Conservation (phyloP, 768 basidiomycete genomes). For the Suillus subluteus region DNA sequence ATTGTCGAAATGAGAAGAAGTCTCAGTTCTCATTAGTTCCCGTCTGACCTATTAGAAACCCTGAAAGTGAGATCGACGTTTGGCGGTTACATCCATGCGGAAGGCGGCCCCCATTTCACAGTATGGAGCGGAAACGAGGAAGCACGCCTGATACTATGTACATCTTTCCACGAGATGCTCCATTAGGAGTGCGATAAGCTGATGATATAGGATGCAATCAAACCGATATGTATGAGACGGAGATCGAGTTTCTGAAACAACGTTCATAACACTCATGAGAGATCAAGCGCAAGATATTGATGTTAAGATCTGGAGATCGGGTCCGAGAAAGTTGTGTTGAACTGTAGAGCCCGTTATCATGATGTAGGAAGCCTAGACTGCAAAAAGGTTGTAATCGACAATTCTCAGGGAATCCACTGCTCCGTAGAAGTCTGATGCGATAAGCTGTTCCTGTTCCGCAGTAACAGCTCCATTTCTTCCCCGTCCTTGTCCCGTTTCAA, state of each 20-base stretch:
- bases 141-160: background rate
- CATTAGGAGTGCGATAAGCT: slow-evolving; percentile 3
- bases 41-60: background rate
- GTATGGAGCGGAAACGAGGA: slow-evolving; percentile 1
- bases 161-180: background rate
- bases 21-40: background rate
- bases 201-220: slow-evolving; percentile 4
- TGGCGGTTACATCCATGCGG: background rate
- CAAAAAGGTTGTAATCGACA: slow-evolving; percentile 72
- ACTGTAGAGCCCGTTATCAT: background rate
- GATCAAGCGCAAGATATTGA: background rate
- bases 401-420: slow-evolving; percentile 67
- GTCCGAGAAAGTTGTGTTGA: slow-evolving; percentile 1
- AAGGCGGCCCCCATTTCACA: slow-evolving; percentile 2
- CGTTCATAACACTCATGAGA: background rate
- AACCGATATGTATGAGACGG: background rate
- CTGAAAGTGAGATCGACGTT: slow-evolving; percentile 4
- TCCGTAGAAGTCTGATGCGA: slow-evolving; percentile 50
- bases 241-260: background rate
- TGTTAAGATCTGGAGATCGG: background rate
- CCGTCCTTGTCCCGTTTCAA: slow-evolving; percentile 44
- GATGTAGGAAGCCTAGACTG: slow-evolving; percentile 14
- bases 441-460: slow-evolving; percentile 35
- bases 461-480: slow-evolving; percentile 38
- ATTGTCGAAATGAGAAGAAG: background rate